These are phyloP conservation scores for Yamadazyma triangularis DNA, from an alignment of 1,139 yeast genomes.

Conservation along the genomic window DNA sequence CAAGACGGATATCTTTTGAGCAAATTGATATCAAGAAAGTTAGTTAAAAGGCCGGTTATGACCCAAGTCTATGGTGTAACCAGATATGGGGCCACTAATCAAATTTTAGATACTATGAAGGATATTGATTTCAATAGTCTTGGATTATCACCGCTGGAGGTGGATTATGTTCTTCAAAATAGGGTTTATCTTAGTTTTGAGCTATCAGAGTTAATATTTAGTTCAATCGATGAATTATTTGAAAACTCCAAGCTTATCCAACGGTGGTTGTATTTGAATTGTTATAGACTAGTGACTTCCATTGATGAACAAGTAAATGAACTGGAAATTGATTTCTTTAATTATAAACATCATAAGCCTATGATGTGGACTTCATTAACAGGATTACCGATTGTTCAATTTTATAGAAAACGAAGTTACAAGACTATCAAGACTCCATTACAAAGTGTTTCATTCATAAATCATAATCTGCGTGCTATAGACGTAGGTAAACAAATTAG, in stretches of 20 bases:
- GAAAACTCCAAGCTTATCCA: constrained; percentile 32
- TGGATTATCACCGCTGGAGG: constrained; percentile 3
- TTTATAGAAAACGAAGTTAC: constrained; percentile 20
- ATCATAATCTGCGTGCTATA: constrained; percentile 16
- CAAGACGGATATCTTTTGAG: constrained; percentile 14
- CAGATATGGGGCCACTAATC: constrained; percentile 30
- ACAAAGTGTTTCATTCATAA: constrained; percentile 20
- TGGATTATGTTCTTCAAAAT: constrained; percentile 2
- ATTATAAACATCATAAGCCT: constrained; percentile 20
- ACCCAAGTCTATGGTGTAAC: constrained; percentile 48
- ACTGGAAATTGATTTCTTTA: constrained; percentile 14
- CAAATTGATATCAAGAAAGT: constrained; percentile 24
- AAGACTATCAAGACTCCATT: constrained; percentile 18
- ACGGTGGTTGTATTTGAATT: constrained; percentile 31
- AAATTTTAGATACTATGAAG: constrained; percentile 19
- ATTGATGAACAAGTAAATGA: constrained; percentile 13
- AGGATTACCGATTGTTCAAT: constrained; percentile 42
- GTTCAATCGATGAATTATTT: constrained; percentile 32
- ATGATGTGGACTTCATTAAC: constrained; percentile 43
- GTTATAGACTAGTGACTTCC: constrained; percentile 25
- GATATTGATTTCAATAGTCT: constrained; percentile 8
- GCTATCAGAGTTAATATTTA: constrained; percentile 24
- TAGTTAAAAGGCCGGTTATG: constrained; percentile 45
- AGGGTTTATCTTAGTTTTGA: constrained; percentile 13
- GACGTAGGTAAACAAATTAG: constrained; percentile 29